A percentile compares a stretch with the other conserved stretches of the same genome.
These are phyloP conservation scores for Backusella circina DNA, from an alignment of 192 early-diverging fungal genomes.

Conservation along the genomic window DNA sequence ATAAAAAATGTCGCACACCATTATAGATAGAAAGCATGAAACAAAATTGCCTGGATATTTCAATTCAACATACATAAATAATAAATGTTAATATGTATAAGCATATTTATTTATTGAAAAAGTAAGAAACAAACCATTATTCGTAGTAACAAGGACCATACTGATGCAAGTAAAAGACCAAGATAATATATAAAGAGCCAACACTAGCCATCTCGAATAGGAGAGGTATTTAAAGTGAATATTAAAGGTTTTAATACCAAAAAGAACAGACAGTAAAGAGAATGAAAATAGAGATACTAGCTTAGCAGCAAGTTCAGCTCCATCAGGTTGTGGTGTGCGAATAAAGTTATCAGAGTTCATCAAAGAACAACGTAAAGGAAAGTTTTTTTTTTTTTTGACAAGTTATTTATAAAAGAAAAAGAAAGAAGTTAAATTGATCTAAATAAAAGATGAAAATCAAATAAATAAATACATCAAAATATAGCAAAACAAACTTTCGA, in stretches of 20 bases:
- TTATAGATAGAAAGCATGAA: slow-evolving; percentile 38
- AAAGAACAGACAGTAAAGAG: slow-evolving; percentile 16
- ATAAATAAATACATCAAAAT: not conserved
- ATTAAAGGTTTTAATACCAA: slow-evolving; percentile 30
- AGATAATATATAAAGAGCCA: slow-evolving; percentile 39
- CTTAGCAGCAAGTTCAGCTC: slow-evolving; percentile 21
- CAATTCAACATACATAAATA: not conserved
- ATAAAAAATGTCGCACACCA: slow-evolving; percentile 46
- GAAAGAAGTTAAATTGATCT: not conserved
- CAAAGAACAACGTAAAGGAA: not conserved
- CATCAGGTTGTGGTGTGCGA: slow-evolving; percentile 17
- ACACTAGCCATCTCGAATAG: slow-evolving; percentile 36
- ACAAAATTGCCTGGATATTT: slow-evolving; percentile 17
- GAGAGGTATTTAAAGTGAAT: slow-evolving; percentile 27
- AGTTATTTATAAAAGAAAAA: not conserved
- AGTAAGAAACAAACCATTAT: slow-evolving; percentile 28
- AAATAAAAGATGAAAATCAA: not conserved
- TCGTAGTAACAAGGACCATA: slow-evolving; percentile 39
- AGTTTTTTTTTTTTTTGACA: not conserved
- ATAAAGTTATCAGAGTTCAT: not conserved
- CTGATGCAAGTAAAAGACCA: slow-evolving; percentile 42
- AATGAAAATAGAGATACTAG: slow-evolving; percentile 17
- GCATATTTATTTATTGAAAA: not conserved
- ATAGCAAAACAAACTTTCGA: not conserved
- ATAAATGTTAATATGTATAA: not conserved